Evolutionary conservation across 1,284 basidiomycete genomes (phyloP), one percentile per base, ranked within the genome.

Genomic region (Moesziomyces aphidis): DNA sequence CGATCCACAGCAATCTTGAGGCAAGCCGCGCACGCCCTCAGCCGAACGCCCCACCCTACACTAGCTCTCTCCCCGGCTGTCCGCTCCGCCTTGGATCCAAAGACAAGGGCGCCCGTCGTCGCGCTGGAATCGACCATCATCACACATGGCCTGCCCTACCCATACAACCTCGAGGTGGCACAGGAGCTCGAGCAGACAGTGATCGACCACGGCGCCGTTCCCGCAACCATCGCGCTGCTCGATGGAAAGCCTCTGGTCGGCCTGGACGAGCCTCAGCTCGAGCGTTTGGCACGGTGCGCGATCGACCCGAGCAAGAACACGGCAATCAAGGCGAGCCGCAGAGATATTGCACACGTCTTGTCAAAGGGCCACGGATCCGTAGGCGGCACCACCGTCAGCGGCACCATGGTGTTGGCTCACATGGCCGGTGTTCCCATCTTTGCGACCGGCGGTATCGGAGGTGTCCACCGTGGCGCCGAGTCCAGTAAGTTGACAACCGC

Each of bases 391-490:
- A 99, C 96, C 0, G 95, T 95, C 61, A 91, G 92, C 62, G 91
- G 93, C 0, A 98, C 96, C 1, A 81, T 85, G 78, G 66, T 78
- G 1, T 61, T 85, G 17, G 82, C 84, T 13, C 68, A 80, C 39
- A 69, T 79, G 61, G 82, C 79, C 10, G 83, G 83, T 24, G 81
- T 85, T 49, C 61, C 70, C n/a, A 73, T 84, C 47, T 85, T 85
- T 57, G 84, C 82, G 4, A 85, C 85, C 0, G 86, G 86, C 43
- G 86, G 86, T 1, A 86, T 87, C 15, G 94, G 94, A 5, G 94
- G 96, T 54, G 97, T 98, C 1, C 97, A 99, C 85, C 91, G 96
- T 6, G 94, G 94, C 15, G 97, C 91, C 56, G 91, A 97, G 85
- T 89, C 87, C 36, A 91, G 94, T 94, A 81, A 77, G 90, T 86